Percentiles rank a stretch among this genome's conserved stretches.
These are phyloP conservation scores for Bigelowiella natans DNA, from an alignment of 78 protist genomes.

Conservation along the genomic window DNA sequence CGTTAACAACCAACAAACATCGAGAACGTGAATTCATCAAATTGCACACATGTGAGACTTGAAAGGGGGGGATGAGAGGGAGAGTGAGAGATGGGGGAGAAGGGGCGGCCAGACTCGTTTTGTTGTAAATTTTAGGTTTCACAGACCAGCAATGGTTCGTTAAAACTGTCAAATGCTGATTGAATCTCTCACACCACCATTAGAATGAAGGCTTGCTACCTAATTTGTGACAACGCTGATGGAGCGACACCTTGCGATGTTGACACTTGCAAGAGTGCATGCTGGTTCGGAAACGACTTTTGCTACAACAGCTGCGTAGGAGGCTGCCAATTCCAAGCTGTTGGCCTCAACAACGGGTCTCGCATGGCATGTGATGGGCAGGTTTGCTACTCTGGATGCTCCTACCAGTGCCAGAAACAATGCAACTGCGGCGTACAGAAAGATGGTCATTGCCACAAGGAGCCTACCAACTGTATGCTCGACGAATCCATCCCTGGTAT, in stretches of 20 bases:
- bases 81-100: too few relatives aligned
- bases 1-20: too few relatives aligned
- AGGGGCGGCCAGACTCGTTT: too few relatives aligned
- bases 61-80: too few relatives aligned
- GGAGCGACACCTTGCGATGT: not conserved
- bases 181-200: too few relatives aligned
- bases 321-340: not conserved
- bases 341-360: not conserved
- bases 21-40: too few relatives aligned
- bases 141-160: too few relatives aligned
- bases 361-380: not conserved
- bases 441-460: not conserved
- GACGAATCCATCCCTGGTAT: not conserved
- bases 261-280: slow-evolving; percentile 1
- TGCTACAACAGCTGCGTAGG: slow-evolving; percentile 10
- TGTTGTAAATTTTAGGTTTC: too few relatives aligned
- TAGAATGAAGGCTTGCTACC: not conserved
- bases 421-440: not conserved
- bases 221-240: not conserved
- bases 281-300: slow-evolving; percentile 9
- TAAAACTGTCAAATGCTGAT: too few relatives aligned
- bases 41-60: too few relatives aligned
- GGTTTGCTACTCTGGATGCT: not conserved
- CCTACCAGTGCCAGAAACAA: not conserved
- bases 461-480: not conserved